A percentile compares a stretch with the other conserved stretches of the same genome.
Evolutionary conservation across 1,139 yeast genomes (phyloP).

Genomic region (Pichia sp.): DNA sequence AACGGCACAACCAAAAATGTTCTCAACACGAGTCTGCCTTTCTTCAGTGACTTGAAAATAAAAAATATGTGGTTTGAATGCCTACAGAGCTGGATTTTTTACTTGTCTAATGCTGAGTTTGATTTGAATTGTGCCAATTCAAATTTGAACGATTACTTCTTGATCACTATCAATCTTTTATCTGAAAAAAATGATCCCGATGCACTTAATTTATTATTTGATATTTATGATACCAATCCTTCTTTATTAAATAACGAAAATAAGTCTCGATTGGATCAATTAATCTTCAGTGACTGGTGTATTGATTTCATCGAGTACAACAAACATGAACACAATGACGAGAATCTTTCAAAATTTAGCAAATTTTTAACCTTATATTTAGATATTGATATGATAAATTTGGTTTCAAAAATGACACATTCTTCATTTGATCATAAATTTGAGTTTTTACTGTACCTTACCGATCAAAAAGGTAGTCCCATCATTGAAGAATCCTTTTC

Average conservation of each 20-base stretch:
- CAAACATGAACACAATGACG: slow-evolving; percentile 27
- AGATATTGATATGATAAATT: slow-evolving; percentile 41
- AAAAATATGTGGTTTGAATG: slow-evolving; percentile 25
- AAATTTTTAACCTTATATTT: slow-evolving; percentile 44
- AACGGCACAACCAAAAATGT: slow-evolving; percentile 23
- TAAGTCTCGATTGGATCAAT: slow-evolving; percentile 22
- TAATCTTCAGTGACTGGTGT: slow-evolving; percentile 41
- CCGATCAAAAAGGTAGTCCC: slow-evolving; percentile 55
- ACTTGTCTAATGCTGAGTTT: slow-evolving; percentile 33
- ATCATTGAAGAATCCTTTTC: slow-evolving; percentile 63
- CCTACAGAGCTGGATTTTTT: slow-evolving; percentile 33
- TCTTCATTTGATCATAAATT: slow-evolving; percentile 34
- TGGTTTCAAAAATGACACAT: slow-evolving; percentile 39
- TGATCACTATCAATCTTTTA: slow-evolving; percentile 19
- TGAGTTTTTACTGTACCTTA: slow-evolving; percentile 44
- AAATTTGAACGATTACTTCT: slow-evolving; percentile 29
- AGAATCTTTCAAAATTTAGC: slow-evolving; percentile 38
- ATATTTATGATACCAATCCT: slow-evolving; percentile 40
- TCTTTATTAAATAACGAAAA: slow-evolving; percentile 28
- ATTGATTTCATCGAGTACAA: slow-evolving; percentile 16
- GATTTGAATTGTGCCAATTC: slow-evolving; percentile 28
- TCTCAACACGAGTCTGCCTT: slow-evolving; percentile 24
- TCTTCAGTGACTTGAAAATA: slow-evolving; percentile 22
- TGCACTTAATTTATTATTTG: slow-evolving; percentile 33
- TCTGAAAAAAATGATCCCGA: slow-evolving; percentile 12